phyloP scores from a whole-genome alignment of 1,139 yeast genomes.

The Blastobotrys illinoisensis region DNA sequence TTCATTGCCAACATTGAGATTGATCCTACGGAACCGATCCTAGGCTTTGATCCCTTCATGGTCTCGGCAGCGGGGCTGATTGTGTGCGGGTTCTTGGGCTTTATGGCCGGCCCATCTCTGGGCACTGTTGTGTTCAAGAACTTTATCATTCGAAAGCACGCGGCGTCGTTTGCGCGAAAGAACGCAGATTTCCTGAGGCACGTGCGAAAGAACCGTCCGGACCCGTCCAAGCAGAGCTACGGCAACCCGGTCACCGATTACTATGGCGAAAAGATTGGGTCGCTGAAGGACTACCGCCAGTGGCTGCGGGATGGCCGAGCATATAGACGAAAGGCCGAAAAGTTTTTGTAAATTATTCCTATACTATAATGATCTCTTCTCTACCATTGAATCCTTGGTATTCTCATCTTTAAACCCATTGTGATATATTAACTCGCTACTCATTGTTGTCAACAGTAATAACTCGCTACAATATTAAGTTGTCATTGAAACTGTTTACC shows the following conservation, averaged over 20 bases:
- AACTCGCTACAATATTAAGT: too few species aligned
- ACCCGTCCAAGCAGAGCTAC: slow-evolving; percentile 87
- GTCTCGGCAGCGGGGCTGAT: slow-evolving; percentile 47
- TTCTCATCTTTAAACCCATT: too few species aligned
- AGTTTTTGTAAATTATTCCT: slow-evolving; percentile 50
- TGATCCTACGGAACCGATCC: slow-evolving; percentile 73
- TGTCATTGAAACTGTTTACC: too few species aligned
- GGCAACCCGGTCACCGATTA: slow-evolving; percentile 96
- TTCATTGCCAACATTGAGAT: slow-evolving; percentile 74
- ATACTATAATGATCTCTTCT: not conserved
- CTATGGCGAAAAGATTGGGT: slow-evolving; percentile 92
- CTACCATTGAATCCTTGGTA: too few species aligned
- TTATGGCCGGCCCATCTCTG: slow-evolving; percentile 73
- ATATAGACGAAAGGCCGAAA: slow-evolving; percentile 77
- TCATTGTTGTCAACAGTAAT: too few species aligned
- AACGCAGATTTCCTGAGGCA: slow-evolving; percentile 71
- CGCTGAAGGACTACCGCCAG: slow-evolving; percentile 79
- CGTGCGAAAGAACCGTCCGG: slow-evolving; percentile 74
- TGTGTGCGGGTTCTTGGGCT: slow-evolving; percentile 78
- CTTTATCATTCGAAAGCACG: slow-evolving; percentile 41
- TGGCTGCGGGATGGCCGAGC: slow-evolving; percentile 96
- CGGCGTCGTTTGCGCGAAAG: slow-evolving; percentile 42
- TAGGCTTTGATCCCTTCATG: slow-evolving; percentile 84
- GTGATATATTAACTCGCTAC: too few species aligned
- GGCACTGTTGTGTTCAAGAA: slow-evolving; percentile 67